A percentile compares a stretch with the other conserved stretches of the same genome.
phyloP scores from a whole-genome alignment of 2,329 filamentous ascomycete species.

The Cercospora sp. region DNA sequence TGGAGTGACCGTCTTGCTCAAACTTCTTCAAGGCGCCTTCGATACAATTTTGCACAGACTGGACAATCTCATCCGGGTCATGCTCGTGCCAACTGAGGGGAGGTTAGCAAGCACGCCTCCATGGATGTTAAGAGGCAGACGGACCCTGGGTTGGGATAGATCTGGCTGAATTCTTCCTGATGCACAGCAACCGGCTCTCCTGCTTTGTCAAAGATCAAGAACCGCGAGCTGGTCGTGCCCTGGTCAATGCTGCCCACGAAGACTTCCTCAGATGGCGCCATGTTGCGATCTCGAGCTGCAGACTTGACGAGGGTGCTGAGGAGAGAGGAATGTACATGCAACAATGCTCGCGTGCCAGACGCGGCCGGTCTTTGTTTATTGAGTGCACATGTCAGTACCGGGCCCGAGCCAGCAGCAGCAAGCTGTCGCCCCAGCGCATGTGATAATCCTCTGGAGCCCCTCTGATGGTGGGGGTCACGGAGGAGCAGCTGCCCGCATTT shows the following conservation, averaged over 20 bases:
- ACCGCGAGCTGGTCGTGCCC: constrained; percentile 84
- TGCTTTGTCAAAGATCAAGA: constrained; percentile 81
- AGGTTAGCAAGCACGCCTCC: constrained; percentile 17
- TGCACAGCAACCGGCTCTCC: constrained; percentile 79
- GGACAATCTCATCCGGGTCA: constrained; percentile 73
- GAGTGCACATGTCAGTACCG: constrained; percentile 12
- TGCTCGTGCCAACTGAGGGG: constrained; percentile 79
- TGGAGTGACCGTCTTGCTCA: constrained; percentile 64
- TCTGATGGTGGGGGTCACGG: constrained; percentile 10
- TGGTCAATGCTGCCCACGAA: constrained; percentile 90
- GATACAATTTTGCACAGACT: constrained; percentile 76
- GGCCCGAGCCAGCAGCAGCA: neutral
- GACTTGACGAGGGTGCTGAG: neutral
- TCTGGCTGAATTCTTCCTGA: constrained; percentile 82
- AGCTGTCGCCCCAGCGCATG: constrained; percentile 23
- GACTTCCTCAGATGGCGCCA: constrained; percentile 47
- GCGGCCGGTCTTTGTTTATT: constrained; percentile 18
- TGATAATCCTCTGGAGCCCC: constrained; percentile 18
- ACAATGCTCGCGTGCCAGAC: constrained; percentile 17
- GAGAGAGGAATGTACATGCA: constrained; percentile 1
- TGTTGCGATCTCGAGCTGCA: constrained; percentile 8
- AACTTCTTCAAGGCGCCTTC: constrained; percentile 73
- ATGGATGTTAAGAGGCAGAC: constrained; percentile 36
- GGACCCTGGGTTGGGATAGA: constrained; percentile 82
- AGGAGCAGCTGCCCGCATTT: constrained; percentile 15